These are phyloP conservation scores for Debaryomyces psychrophilus DNA, from an alignment of 1,139 yeast genomes.

Conservation along the genomic window DNA sequence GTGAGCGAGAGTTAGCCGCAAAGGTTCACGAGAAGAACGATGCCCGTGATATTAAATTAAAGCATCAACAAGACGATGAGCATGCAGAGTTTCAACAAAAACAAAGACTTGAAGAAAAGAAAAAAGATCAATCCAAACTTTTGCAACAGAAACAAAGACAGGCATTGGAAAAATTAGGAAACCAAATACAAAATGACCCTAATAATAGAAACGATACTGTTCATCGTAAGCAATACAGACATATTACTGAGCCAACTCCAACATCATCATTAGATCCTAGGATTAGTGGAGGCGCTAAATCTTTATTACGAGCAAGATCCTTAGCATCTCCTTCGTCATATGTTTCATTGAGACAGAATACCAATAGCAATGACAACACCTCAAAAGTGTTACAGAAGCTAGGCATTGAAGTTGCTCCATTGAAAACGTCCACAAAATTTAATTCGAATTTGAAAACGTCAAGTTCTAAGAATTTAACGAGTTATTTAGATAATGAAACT, in stretches of 20 bases:
- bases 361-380: conserved; percentile 32
- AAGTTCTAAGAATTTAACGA: conserved; percentile 47
- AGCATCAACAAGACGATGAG: conserved; percentile 15
- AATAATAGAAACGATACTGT: conserved; percentile 10
- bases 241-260: conserved; percentile 26
- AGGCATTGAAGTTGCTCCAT: conserved; percentile 43
- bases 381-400: conserved; percentile 45
- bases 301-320: conserved; percentile 44
- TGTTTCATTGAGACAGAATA: conserved; percentile 24
- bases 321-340: conserved; percentile 34
- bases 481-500: conserved; percentile 24
- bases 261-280: conserved; percentile 45
- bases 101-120: conserved; percentile 12
- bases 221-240: conserved; percentile 16
- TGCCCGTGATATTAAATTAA: conserved; percentile 29
- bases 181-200: conserved; percentile 22
- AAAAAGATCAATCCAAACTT: conserved; percentile 23
- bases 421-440: conserved; percentile 19
- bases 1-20: conserved; percentile 36
- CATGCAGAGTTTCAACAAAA: conserved; percentile 9
- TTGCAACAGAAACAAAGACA: conserved; percentile 34
- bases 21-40: conserved; percentile 35
- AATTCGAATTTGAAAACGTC: conserved; percentile 42
- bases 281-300: conserved; percentile 21
- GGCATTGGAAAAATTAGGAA: conserved; percentile 32